Evolutionary conservation across 345 rosid genomes (phyloP).

Genomic region (Boechera divaricarpa): DNA sequence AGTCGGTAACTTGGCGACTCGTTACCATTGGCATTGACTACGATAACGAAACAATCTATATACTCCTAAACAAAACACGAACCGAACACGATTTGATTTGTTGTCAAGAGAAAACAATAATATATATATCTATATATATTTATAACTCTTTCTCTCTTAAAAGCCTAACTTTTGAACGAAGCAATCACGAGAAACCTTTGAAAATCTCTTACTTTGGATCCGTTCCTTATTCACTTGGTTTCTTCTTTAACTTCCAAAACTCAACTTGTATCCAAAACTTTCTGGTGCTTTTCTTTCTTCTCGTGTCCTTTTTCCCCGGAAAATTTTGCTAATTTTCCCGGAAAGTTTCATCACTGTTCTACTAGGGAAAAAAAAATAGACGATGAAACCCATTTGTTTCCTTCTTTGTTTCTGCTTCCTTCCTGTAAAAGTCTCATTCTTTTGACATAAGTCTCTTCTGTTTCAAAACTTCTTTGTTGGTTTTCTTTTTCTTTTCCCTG

Average conservation of each 20-base stretch:
- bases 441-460: constrained; percentile 30
- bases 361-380: neutral
- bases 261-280: constrained; percentile 48
- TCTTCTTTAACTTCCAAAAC: constrained; percentile 47
- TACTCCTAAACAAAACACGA: constrained; percentile 12
- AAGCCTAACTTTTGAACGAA: constrained; percentile 56
- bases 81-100: constrained; percentile 32
- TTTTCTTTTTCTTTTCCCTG: constrained; percentile 29
- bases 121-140: too few relatives aligned
- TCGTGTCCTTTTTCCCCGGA: constrained; percentile 33
- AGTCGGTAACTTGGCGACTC: constrained; percentile 28
- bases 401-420: constrained; percentile 38
- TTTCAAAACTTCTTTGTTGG: neutral
- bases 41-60: neutral
- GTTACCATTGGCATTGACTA: constrained; percentile 7
- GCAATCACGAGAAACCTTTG: constrained; percentile 93
- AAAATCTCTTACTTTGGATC: constrained; percentile 59
- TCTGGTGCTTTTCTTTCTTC: constrained; percentile 46
- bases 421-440: constrained; percentile 40
- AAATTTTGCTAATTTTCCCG: constrained; percentile 37
- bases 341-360: constrained; percentile 39
- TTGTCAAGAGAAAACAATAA: neutral
- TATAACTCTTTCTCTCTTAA: too few relatives aligned
- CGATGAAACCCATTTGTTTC: constrained; percentile 46
- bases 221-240: constrained; percentile 54